Evolutionary conservation across 176 grass and related monocot species (phyloP), one percentile per base, ranked within the genome.

Genomic region (Bromus sterilis): DNA sequence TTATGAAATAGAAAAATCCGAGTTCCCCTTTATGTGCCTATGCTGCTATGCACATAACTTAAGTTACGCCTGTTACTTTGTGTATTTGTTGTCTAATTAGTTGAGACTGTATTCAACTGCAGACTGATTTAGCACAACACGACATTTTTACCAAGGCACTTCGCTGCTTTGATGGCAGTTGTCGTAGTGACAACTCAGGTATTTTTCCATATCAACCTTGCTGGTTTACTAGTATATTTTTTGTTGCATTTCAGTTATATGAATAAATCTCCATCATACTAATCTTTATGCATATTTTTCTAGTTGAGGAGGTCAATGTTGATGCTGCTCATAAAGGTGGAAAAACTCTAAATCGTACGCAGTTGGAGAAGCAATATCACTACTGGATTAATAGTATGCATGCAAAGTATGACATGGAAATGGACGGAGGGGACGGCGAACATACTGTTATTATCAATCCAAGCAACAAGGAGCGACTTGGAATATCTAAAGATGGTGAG

Each of bases 41-140:
- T 71, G 9, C 39, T 46, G n/a, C n/a, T n/a, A n/a, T n/a, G 24
- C 40, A 71, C 40, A 30, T 18, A 71, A 30, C 24, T 20, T 29
- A 46, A 30, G 68, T 71, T n/a, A n/a, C n/a, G n/a, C n/a, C n/a
- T n/a, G n/a, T n/a, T n/a, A n/a, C n/a, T n/a, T n/a, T n/a, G n/a
- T n/a, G n/a, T n/a, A 71, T 35, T 32, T 26, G 8, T 26, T 61
- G 28, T 28, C 33, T 72, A 72, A 61, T 32, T 40, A 21, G 74
- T 20, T n/a, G 15, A 35, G 51, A 21, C 18, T 65, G 34, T 55
- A 57, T 53, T 73, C 30, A 42, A 42, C 66, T 86, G 26, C 72
- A 90, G 88, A 90, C 83, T 53, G 88, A 90, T 36, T 79, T 90
- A 53, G 78, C 83, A 78, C 83, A 90, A 26, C 82, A 89, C 2